Percentiles rank a stretch among this genome's conserved stretches.
Evolutionary conservation across 2,329 filamentous ascomycete species (phyloP).

Genomic region (Fusarium decemcellulare): DNA sequence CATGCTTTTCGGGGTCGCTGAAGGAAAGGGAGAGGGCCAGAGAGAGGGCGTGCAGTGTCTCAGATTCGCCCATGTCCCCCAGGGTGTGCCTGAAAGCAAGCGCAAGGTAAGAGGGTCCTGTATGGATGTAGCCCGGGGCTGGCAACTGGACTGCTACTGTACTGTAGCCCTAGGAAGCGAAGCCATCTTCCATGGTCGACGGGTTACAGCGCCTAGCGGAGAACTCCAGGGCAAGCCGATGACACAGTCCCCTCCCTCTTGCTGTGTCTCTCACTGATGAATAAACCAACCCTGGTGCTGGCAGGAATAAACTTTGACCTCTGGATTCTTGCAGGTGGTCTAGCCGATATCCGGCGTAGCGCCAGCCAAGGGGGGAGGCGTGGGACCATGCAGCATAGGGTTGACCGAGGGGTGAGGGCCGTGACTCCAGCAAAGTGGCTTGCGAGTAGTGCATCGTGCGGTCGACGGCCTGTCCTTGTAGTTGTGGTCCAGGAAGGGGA

Average conservation of each 20-base stretch:
- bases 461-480: slow-evolving; percentile 9
- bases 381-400: slow-evolving; percentile 2
- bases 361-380: slow-evolving; percentile 3
- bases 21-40: not conserved
- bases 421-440: slow-evolving; percentile 9
- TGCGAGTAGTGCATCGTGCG: slow-evolving; percentile 3
- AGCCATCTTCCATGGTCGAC: slow-evolving; percentile 12
- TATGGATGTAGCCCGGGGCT: slow-evolving; percentile 4
- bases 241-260: slow-evolving; percentile 13
- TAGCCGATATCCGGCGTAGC: slow-evolving; percentile 45
- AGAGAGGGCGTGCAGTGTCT: slow-evolving; percentile 24
- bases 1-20: not conserved
- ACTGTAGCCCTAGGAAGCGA: slow-evolving; percentile 10
- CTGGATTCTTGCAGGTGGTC: slow-evolving; percentile 32
- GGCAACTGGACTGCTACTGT: not conserved
- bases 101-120: not conserved
- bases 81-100: slow-evolving; percentile 11
- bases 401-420: slow-evolving; percentile 6
- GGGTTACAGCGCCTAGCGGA: slow-evolving; percentile 10
- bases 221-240: slow-evolving; percentile 28
- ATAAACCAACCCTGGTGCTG: too few relatives aligned
- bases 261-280: too few relatives aligned
- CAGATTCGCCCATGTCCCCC: slow-evolving; percentile 13
- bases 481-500: not conserved
- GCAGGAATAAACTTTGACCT: slow-evolving; percentile 44